Conservation (phyloP, 2,329 filamentous ascomycete species). For the Daldinia sp. region DNA sequence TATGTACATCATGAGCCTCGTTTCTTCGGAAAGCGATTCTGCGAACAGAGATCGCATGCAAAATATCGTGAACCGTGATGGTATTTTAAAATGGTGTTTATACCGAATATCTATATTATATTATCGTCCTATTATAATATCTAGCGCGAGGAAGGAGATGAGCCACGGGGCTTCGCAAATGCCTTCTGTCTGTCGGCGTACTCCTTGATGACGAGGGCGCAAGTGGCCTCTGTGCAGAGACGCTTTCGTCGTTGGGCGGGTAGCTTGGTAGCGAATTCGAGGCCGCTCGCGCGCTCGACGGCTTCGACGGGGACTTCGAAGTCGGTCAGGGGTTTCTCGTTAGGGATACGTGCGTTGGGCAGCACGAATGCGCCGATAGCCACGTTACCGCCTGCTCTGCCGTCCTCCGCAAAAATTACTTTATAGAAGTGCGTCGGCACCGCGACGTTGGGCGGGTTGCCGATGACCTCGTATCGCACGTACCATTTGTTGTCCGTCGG, state of each 20-base stretch:
- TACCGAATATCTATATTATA: background rate
- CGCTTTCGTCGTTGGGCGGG: slow-evolving; percentile 76
- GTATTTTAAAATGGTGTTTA: no score
- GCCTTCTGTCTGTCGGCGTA: slow-evolving; percentile 71
- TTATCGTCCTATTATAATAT: no score
- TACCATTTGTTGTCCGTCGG: slow-evolving; percentile 90
- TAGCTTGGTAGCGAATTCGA: slow-evolving; percentile 88
- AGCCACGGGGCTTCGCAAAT: slow-evolving; percentile 53
- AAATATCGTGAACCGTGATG: background rate
- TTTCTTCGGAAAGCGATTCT: background rate
- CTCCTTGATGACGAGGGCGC: slow-evolving; percentile 83
- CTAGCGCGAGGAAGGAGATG: background rate
- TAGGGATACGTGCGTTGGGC: slow-evolving; percentile 88
- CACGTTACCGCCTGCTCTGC: slow-evolving; percentile 68
- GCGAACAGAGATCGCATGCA: background rate
- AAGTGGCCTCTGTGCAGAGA: slow-evolving; percentile 86
- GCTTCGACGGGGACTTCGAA: slow-evolving; percentile 96
- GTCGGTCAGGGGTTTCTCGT: slow-evolving; percentile 84
- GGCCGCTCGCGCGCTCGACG: slow-evolving; percentile 87
- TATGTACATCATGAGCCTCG: slow-evolving; percentile 11
- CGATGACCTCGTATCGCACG: slow-evolving; percentile 94
- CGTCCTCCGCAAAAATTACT: slow-evolving; percentile 95
- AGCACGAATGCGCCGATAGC: slow-evolving; percentile 94
- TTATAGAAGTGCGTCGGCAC: slow-evolving; percentile 99
- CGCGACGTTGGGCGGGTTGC: slow-evolving; percentile 89